Base-by-base conservation (phyloP, 345 rosid genomes). In the Sonneratia alba region DNA sequence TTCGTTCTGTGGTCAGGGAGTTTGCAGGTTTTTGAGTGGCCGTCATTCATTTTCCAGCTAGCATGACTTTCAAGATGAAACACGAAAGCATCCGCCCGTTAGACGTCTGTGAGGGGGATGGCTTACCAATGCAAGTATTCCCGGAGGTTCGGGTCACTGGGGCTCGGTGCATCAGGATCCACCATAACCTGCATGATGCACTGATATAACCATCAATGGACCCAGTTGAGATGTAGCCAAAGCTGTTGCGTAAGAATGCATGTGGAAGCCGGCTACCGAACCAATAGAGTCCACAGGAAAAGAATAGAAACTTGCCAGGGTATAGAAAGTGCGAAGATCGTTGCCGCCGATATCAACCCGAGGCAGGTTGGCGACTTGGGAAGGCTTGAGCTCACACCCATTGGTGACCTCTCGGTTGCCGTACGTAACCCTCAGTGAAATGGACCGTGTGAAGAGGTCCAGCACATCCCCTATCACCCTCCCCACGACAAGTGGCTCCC, bases 141-240 rank as follows among this genome's bases (percentile, higher is more conserved):
- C 63, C 84, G 77, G 6, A 85, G 80, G 74, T 32, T 72, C 2
- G 91, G 94, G 37, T 87, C 85, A 68, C 94, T 87, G 18, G 94
- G 91, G 78, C 87, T 89, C 34, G 94, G 91, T 5, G 94, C 88
- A 74, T 89, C 91, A 40, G 94, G 91, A 72, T 89, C 94, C 42
- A 87, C 89, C 94, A 89, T 84, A 32, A 85, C 86, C 89, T 89
- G 76, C 71, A 72, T 36, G 7, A 42, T 36, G 4, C 22, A 19
- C 8, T 53, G n/a, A 19, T 6, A 51, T 6, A 9, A 6, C 36
- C 27, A 70, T 70, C 36, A 32, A 7, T 55, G 9, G 12, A 32
- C 32, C 10, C 2, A 0, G 13, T 27, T 15, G 34, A 27, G 19
- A 4, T 62, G 66, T 8, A 34, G 4, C 22, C 43, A 16, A 51